Percentiles rank a stretch among this genome's conserved stretches.
These are phyloP conservation scores for Emericellopsis cladophorae DNA, from an alignment of 2,329 filamentous ascomycete species.

Conservation along the genomic window DNA sequence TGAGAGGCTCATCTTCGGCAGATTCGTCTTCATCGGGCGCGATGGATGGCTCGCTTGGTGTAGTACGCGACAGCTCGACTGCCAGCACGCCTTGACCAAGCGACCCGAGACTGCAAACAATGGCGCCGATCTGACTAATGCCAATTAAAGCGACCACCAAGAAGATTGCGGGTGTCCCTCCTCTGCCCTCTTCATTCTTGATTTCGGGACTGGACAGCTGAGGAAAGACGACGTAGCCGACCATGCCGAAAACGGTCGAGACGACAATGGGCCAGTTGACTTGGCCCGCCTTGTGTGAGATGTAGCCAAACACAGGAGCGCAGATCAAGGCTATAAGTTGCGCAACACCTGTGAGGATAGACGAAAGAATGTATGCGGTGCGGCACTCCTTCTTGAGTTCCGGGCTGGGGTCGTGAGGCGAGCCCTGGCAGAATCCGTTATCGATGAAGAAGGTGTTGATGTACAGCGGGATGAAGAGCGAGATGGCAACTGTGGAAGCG, in stretches of 20 bases:
- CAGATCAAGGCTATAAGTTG: slow-evolving; percentile 76
- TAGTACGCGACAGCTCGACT: slow-evolving; percentile 23
- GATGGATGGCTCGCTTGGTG: slow-evolving; percentile 11
- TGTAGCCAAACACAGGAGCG: slow-evolving; percentile 77
- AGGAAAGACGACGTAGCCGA: slow-evolving; percentile 68
- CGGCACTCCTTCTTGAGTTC: slow-evolving; percentile 79
- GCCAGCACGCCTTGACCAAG: slow-evolving; percentile 68
- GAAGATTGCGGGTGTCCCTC: slow-evolving; percentile 59
- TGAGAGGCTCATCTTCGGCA: slow-evolving; percentile 26
- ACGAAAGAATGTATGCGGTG: slow-evolving; percentile 76
- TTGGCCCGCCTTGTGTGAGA: slow-evolving; percentile 54
- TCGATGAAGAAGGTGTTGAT: slow-evolving; percentile 83
- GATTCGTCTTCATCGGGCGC: slow-evolving; percentile 24
- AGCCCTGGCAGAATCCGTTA: slow-evolving; percentile 64
- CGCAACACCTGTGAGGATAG: slow-evolving; percentile 77
- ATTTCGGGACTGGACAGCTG: slow-evolving; percentile 67
- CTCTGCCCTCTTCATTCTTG: slow-evolving; percentile 46
- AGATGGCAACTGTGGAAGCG: slow-evolving; percentile 89
- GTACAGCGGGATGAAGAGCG: slow-evolving; percentile 85
- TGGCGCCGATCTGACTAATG: slow-evolving; percentile 88
- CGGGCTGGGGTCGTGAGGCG: slow-evolving; percentile 48
- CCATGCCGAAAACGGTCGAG: slow-evolving; percentile 59
- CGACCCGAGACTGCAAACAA: slow-evolving; percentile 87
- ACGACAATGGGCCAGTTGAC: slow-evolving; percentile 65
- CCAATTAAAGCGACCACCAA: slow-evolving; percentile 70